phyloP scores from a whole-genome alignment of 805 yeast genomes.

The Pichia insulana region DNA sequence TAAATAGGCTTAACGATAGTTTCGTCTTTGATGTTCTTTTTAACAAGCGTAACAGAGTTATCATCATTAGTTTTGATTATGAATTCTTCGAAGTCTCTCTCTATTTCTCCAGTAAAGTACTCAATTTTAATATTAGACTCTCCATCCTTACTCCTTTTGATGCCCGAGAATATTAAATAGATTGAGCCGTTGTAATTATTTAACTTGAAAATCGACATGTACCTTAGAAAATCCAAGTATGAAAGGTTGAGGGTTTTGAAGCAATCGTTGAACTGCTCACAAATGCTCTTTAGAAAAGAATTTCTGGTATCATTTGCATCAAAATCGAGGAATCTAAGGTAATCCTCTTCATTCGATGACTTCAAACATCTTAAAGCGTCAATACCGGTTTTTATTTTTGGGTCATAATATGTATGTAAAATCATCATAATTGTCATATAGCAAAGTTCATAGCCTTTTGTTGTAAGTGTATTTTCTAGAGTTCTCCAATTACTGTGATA shows the following conservation, averaged over 20 bases:
- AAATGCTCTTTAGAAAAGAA: too few species aligned
- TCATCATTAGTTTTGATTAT: constrained; percentile 15
- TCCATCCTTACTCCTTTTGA: constrained; percentile 3
- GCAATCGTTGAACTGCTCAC: constrained; percentile 14
- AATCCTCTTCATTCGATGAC: constrained; percentile 7
- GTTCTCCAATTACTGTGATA: constrained; percentile 19
- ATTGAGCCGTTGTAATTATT: constrained; percentile 23
- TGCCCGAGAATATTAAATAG: constrained; percentile 19
- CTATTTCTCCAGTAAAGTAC: constrained; percentile 8
- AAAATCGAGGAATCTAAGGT: constrained; percentile 11
- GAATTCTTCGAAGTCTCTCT: constrained; percentile 21
- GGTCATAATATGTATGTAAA: constrained; percentile 6
- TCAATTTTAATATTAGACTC: constrained; percentile 10
- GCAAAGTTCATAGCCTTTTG: constrained; percentile 13
- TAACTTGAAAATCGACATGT: constrained; percentile 17
- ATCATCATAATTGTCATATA: constrained; percentile 16
- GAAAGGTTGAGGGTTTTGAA: constrained; percentile 17
- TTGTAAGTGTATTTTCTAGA: constrained; percentile 12
- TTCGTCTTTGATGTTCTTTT: constrained; percentile 17
- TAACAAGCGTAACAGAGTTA: constrained; percentile 16
- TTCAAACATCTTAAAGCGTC: constrained; percentile 12
- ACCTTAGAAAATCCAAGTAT: constrained; percentile 15
- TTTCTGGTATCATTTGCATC: too few species aligned
- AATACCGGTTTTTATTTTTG: constrained; percentile 12
- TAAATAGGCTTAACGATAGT: constrained; percentile 18